Base-by-base conservation (phyloP, 1,284 basidiomycete genomes). In the Trichosporon faecale region DNA sequence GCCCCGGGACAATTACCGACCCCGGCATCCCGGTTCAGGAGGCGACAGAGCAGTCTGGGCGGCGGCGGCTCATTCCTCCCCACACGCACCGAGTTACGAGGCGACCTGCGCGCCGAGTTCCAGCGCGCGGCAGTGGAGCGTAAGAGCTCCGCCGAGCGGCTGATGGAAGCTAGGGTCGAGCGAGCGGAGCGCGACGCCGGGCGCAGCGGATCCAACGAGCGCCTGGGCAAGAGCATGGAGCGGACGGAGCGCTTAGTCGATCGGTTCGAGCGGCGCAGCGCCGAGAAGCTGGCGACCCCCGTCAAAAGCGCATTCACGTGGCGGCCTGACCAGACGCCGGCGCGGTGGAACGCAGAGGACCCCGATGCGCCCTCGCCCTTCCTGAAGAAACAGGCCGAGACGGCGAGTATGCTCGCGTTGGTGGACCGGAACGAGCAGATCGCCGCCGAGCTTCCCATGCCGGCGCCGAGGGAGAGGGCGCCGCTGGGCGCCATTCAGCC, bases 331-430 rank as follows among this genome's bases (percentile, higher is more conserved):
- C 78, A 80, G 7, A 83, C 81, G 9, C 81, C 81, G 0, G 80
- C 80, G 11, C 82, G 81, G 69, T 83, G 80, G 80, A 46, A 71
- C 8, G 37, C 73, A 8, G 80, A 82, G 16, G 80, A 81, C 69
- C 77, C 78, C 5, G 81, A 83, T 52, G 69, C 78, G 8, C 81
- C 81, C 5, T 76, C 73, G 0, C 81, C 81, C 0, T 83, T 83
- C 76, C 35, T 83, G 8, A 21, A 60, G 61, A 23, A 52, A 25
- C 33, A 33, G 29, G 40, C 49, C 40, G 66, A 65, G 52, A 61
- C 57, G 57, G 57, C 57, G 27, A 33, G 18, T 18, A 61, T 44
- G 63, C 63, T 61, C 5, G 57, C 57, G 57, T 18, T 61, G 16
- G 57, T 61, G 9, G 49, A 52, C 16, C 40, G 40, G 18, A 44